Evolutionary conservation across 768 basidiomycete genomes (phyloP), one percentile per base, ranked within the genome.

Genomic region (Leccinum sublutescens): DNA sequence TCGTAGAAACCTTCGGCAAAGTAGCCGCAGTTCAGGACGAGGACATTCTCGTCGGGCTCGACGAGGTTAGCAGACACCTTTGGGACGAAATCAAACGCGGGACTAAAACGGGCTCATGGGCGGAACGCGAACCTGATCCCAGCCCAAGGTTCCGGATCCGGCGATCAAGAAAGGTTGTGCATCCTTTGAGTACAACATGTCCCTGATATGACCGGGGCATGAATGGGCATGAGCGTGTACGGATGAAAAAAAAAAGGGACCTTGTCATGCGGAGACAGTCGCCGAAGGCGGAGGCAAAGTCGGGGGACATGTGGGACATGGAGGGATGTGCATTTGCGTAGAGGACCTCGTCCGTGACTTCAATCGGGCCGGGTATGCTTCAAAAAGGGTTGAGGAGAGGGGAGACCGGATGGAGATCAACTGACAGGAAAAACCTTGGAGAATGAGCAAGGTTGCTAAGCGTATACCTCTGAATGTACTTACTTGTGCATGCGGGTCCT

Each of bases 61-160:
- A 98, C 80, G 55, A 99, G 82, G 74, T 98, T 98, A 8, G 93
- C 85, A 0, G 93, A 87, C 43, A 95, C 93, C 88, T 92, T 64
- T 53, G 6, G 36, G 62, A 33, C n/a, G 56, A 62, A 31, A n/a
- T 63, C 52, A 59, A n/a, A 27, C 4, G n/a, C 3, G 21, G 11
- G 7, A 25, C 19, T 10, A 12, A 25, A 12, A 19, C 48, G 27
- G n/a, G 34, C 6, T 36, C 12, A 15, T 2, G 23, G 23, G 9
- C 21, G 47, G 19, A 5, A 19, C 21, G 69, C 82, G 63, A 48
- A 82, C 91, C 83, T 93, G 90, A 73, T 98, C 95, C 95, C 95
- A 98, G 29, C 97, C 97, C 34, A 99, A 80, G 2, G 97, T 98
- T 15, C 97, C 97, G 56, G 88, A 91, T 2, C 97, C 97, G 27